Conservation (phyloP, 2,329 filamentous ascomycete genomes). For the Penicillium verrucosum region DNA sequence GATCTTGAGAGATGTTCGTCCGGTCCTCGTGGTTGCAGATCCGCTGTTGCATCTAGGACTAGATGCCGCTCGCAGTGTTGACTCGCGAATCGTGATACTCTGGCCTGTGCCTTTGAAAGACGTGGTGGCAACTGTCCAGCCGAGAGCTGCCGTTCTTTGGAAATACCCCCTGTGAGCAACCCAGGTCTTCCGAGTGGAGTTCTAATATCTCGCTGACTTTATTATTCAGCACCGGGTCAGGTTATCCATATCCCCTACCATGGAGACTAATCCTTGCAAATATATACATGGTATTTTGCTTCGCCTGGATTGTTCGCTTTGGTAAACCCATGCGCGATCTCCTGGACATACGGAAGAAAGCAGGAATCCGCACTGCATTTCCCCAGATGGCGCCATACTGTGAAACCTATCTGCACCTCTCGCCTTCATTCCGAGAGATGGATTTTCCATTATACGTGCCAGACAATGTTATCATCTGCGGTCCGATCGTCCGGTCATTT, state of each 20-base stretch:
- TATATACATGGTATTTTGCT: conserved; percentile 37
- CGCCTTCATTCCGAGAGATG: conserved; percentile 31
- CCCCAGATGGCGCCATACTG: conserved; percentile 29
- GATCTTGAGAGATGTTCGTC: conserved; percentile 38
- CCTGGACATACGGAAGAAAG: conserved; percentile 23
- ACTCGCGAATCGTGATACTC: conserved; percentile 38
- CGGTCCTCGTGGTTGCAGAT: conserved; percentile 46
- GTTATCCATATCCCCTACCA: conserved; percentile 48
- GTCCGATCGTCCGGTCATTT: conserved; percentile 45
- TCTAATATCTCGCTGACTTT: background rate
- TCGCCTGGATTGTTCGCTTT: conserved; percentile 3
- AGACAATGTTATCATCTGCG: conserved; percentile 44
- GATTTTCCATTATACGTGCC: conserved; percentile 45
- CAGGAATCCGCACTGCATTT: conserved; percentile 27
- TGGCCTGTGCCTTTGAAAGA: conserved; percentile 48
- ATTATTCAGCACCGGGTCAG: conserved; percentile 41
- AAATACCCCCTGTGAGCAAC: conserved; percentile 34
- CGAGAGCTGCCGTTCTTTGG: conserved; percentile 31
- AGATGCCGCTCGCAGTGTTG: conserved; percentile 42
- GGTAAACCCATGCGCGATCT: conserved; percentile 20
- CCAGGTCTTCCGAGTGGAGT: background rate
- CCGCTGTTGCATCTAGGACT: conserved; percentile 45
- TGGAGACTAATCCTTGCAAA: conserved; percentile 45
- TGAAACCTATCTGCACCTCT: conserved; percentile 28
- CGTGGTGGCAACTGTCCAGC: conserved; percentile 42